These are phyloP conservation scores for Magnaporthiopsis rhizophila DNA, from an alignment of 2,329 filamentous ascomycete genomes.

Conservation along the genomic window DNA sequence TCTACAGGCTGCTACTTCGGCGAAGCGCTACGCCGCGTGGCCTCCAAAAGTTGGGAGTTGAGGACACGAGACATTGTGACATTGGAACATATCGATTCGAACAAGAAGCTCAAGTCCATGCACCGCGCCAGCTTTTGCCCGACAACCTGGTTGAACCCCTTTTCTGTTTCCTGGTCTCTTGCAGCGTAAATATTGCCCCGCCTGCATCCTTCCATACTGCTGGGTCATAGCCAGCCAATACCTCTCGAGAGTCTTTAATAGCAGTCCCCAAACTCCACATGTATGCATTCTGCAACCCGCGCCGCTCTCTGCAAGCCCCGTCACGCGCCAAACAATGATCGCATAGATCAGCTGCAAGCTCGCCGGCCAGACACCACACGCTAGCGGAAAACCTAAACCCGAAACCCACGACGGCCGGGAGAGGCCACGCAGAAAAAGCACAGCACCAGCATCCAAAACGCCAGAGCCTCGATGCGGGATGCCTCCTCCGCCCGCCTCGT, in stretches of 20 bases:
- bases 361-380: neutral
- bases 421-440: neutral
- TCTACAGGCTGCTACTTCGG: neutral
- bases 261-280: neutral
- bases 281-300: neutral
- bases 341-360: constrained; percentile 2
- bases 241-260: neutral
- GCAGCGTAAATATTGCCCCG: neutral
- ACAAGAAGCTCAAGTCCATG: too few relatives aligned
- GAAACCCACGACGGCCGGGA: neutral
- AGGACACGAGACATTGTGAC: too few relatives aligned
- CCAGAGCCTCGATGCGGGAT: constrained; percentile 36
- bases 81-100: too few relatives aligned
- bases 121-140: too few relatives aligned
- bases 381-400: neutral
- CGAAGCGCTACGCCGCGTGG: too few relatives aligned
- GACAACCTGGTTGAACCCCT: too few relatives aligned
- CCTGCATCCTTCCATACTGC: neutral
- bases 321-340: neutral
- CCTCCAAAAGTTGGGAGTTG: too few relatives aligned
- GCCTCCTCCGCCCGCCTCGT: constrained; percentile 42
- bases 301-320: neutral
- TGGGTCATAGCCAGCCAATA: neutral
- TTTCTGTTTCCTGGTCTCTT: too few relatives aligned
- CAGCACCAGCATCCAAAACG: neutral